Base-by-base conservation (phyloP, 495 filamentous ascomycete species). In the Aspergillus heteromorphus region DNA sequence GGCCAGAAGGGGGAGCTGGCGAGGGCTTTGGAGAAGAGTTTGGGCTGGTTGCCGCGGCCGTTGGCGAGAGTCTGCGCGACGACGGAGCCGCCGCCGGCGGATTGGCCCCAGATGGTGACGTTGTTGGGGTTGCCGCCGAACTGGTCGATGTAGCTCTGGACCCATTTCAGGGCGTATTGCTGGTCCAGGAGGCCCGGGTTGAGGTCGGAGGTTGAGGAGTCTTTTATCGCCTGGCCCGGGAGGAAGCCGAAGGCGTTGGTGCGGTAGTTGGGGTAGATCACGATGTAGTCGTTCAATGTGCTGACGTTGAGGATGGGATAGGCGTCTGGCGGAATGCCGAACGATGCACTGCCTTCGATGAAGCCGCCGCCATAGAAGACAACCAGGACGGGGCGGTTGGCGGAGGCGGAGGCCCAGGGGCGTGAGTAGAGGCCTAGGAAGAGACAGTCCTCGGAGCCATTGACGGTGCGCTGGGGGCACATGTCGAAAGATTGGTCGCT, bases 291-390 rank as follows among this genome's bases (percentile, higher is more conserved):
- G 30, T 77, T 79, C 4, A 63, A 50, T 1, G 58, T 59, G 17
- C 69, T 75, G 11, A 65, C 73, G 56, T 81, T 79, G 36, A 85
- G 66, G 27, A 84, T 68, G 1, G 81, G 83, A 59, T 81, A 85
- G 7, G 70, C 73, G 7, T 78, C 68, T 5, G 82, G 79, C 0
- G 82, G 80, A 11, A 85, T 66, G 4, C 58, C 65, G 60, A 84
- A 78, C 0, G 69, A 74, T 0, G 76, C 81, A 25, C 68, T 65
- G 18, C 82, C 82, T 65, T 83, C 69, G 41, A 87, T 82, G 63
- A 83, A 86, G 0, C 69, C 83, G 1, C 84, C 84, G 17, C 83
- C 83, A 57, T 83, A 83, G 56, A 84, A 85, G 20, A 74, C 75
- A 3, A 83, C 75, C 1, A 85, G 65, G 0, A 86, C 83, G 0